A percentile compares a stretch with the other conserved stretches of the same genome.
Evolutionary conservation across 768 basidiomycete genomes (phyloP).

Genomic region (Leccinellum rugosiceps): DNA sequence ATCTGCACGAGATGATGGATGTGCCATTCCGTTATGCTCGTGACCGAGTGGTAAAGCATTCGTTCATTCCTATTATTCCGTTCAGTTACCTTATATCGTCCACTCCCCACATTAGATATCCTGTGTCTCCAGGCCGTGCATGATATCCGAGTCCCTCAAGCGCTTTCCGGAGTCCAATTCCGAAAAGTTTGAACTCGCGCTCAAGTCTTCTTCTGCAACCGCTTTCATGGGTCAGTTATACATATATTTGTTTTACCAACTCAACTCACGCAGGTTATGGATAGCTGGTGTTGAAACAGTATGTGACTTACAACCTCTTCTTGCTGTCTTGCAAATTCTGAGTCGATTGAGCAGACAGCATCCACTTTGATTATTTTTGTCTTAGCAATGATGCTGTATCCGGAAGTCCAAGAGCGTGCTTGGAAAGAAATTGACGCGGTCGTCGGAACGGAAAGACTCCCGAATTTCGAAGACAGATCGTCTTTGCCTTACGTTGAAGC

Average conservation of each 20-base stretch:
- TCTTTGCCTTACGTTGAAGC: conserved; percentile 33
- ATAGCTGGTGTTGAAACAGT: conserved; percentile 32
- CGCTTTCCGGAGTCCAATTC: conserved; percentile 14
- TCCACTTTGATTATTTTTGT: conserved; percentile 32
- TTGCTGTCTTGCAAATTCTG: background rate
- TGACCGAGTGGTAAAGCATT: conserved; percentile 21
- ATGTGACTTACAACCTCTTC: background rate
- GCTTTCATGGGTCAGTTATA: conserved; percentile 30
- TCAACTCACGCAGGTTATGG: conserved; percentile 3
- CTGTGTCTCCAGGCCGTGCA: conserved; percentile 24
- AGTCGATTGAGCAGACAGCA: conserved; percentile 24
- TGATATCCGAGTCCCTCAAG: conserved; percentile 30
- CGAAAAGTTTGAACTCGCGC: conserved; percentile 25
- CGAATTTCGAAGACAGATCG: conserved; percentile 25
- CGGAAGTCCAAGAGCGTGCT: conserved; percentile 33
- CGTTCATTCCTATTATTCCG: background rate
- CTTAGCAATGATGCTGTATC: conserved; percentile 34
- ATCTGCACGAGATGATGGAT: conserved; percentile 27
- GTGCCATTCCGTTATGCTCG: conserved; percentile 29
- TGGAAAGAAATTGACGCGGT: conserved; percentile 34
- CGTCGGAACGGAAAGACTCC: conserved; percentile 28
- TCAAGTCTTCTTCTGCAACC: conserved; percentile 32
- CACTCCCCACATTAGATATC: conserved; percentile 10
- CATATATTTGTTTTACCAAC: background rate
- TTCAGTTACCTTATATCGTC: background rate